Conservation (phyloP, 2,329 filamentous ascomycete genomes). For the Colletotrichum sp. region DNA sequence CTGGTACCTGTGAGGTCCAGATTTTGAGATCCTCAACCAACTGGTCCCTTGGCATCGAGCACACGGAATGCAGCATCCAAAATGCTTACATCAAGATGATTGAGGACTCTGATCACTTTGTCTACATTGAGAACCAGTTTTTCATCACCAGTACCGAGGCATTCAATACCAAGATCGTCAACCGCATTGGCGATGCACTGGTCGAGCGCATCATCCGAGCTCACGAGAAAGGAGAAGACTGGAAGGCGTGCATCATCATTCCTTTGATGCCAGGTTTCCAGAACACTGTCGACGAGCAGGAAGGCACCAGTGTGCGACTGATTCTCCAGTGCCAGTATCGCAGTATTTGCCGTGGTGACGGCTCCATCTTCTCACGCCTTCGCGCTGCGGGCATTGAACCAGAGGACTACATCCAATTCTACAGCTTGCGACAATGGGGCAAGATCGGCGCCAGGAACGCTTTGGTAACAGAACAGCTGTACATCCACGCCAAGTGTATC, state of each 20-base stretch:
- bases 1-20: conserved; percentile 95
- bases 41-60: conserved; percentile 91
- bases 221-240: conserved; percentile 82
- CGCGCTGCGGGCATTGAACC: conserved; percentile 83
- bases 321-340: conserved; percentile 98
- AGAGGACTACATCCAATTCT: conserved; percentile 95
- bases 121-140: conserved; percentile 99
- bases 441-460: conserved; percentile 79
- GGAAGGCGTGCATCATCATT: conserved; percentile 89
- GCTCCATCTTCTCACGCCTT: conserved; percentile 89
- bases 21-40: conserved; percentile 88
- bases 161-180: conserved; percentile 85
- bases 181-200: conserved; percentile 91
- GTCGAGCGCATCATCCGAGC: conserved; percentile 91
- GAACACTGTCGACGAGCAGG: conserved; percentile 91
- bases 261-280: conserved; percentile 99
- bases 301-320: conserved; percentile 90
- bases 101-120: conserved; percentile 92
- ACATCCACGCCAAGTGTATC: conserved; percentile 98
- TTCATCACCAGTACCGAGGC: conserved; percentile 94
- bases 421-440: conserved; percentile 90
- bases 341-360: conserved; percentile 91
- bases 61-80: conserved; percentile 93
- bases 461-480: conserved; percentile 93
- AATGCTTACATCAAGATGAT: conserved; percentile 95